Evolutionary conservation across 225 moss, liverwort and hornwort species (phyloP).

Genomic region (Climacium dendroides): DNA sequence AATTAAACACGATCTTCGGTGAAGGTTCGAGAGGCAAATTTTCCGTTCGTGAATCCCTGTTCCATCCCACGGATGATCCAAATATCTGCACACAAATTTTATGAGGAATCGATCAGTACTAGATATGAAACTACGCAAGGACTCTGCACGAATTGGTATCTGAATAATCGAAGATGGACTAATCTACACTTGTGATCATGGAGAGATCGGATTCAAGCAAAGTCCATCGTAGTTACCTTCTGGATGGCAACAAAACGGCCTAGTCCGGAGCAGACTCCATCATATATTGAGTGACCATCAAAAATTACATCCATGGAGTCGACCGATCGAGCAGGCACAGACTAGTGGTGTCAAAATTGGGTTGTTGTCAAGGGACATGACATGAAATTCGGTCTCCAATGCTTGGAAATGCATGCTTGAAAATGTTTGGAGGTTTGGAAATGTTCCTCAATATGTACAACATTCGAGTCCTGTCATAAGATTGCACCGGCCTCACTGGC

Average conservation of each 20-base stretch:
- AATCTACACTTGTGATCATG: background rate
- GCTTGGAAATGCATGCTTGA: background rate
- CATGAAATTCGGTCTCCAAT: background rate
- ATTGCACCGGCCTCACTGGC: background rate
- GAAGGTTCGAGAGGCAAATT: background rate
- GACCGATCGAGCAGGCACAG: background rate
- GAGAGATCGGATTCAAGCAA: no score
- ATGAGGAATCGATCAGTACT: background rate
- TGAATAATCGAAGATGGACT: no score
- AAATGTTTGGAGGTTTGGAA: background rate
- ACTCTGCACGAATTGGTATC: background rate
- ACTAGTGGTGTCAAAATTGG: conserved; percentile 23
- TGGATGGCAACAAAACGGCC: background rate
- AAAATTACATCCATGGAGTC: conserved; percentile 5
- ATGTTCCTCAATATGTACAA: conserved; percentile 10
- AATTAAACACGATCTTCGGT: background rate
- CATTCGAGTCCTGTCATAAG: background rate
- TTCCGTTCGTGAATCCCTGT: background rate
- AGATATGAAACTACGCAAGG: background rate
- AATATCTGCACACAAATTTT: background rate
- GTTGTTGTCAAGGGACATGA: background rate
- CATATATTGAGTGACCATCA: background rate
- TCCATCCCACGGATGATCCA: background rate
- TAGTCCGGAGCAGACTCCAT: background rate
- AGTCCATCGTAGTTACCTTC: background rate